Percentiles rank a stretch among this genome's conserved stretches.
Conservation (phyloP, 768 basidiomycete genomes). For the Hirschioporus abietinus region DNA sequence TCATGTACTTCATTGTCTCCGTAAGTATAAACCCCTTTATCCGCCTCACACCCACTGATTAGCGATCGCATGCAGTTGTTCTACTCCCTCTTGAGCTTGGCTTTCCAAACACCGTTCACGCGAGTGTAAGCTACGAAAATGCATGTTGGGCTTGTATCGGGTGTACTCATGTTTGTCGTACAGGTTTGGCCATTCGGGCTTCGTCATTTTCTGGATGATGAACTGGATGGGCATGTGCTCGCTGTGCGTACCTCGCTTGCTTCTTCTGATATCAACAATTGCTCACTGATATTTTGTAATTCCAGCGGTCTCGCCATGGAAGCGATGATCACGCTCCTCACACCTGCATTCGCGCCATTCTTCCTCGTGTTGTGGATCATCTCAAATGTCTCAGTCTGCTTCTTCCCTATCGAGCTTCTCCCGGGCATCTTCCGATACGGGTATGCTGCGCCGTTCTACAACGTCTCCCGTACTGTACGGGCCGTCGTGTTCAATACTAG, state of each 20-base stretch:
- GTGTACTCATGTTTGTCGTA: not conserved
- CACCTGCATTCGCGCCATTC: slow-evolving; percentile 44
- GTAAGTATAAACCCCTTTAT: slow-evolving; percentile 19
- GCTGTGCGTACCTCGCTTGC: slow-evolving; percentile 32
- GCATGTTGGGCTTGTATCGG: not conserved
- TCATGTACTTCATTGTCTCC: slow-evolving; percentile 37
- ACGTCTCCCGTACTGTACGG: slow-evolving; percentile 55
- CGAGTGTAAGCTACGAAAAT: slow-evolving; percentile 31
- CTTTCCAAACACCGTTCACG: slow-evolving; percentile 53
- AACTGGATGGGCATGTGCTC: slow-evolving; percentile 54
- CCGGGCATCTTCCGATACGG: slow-evolving; percentile 61
- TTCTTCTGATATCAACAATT: not conserved
- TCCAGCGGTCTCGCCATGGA: slow-evolving; percentile 60
- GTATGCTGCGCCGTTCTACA: slow-evolving; percentile 68
- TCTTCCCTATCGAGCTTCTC: slow-evolving; percentile 53
- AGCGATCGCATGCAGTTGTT: slow-evolving; percentile 33
- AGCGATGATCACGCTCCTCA: slow-evolving; percentile 51
- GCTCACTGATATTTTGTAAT: not conserved
- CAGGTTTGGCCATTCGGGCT: slow-evolving; percentile 47
- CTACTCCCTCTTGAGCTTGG: slow-evolving; percentile 53
- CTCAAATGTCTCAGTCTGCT: slow-evolving; percentile 49
- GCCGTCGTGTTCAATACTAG: slow-evolving; percentile 62
- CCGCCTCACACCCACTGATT: not conserved
- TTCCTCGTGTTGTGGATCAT: slow-evolving; percentile 68
- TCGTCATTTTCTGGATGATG: slow-evolving; percentile 65